A percentile compares a stretch with the other conserved stretches of the same genome.
phyloP scores from a whole-genome alignment of 176 grass and related monocot species.

The Ensete ventricosum region DNA sequence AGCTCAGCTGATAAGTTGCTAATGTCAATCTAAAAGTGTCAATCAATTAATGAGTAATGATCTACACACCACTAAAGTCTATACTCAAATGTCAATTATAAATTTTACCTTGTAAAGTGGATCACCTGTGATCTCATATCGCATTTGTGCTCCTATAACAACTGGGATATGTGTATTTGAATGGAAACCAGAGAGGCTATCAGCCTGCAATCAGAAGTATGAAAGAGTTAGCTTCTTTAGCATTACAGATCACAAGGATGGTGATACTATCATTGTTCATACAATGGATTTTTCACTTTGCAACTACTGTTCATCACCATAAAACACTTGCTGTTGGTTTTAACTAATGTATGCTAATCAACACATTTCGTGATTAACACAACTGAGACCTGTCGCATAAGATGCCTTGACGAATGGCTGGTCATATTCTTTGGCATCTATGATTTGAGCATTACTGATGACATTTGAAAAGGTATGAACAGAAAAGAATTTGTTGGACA shows the following conservation, averaged over 20 bases:
- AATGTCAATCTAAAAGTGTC: no score
- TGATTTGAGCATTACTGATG: no score
- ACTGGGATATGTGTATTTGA: slow-evolving; percentile 90
- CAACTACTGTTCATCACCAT: not conserved
- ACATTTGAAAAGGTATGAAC: no score
- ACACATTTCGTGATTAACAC: no score
- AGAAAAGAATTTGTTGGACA: no score
- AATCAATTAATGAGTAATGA: not conserved
- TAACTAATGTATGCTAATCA: no score
- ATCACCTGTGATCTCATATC: slow-evolving; percentile 85
- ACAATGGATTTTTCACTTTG: not conserved
- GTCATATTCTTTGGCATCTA: no score
- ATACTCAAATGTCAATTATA: not conserved
- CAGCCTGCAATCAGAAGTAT: slow-evolving; percentile 36
- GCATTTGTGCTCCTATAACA: slow-evolving; percentile 74
- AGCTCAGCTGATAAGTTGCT: no score
- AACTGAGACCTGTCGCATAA: no score
- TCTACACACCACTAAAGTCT: not conserved
- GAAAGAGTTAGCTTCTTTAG: not conserved
- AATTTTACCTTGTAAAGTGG: slow-evolving; percentile 87
- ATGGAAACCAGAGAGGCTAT: slow-evolving; percentile 78
- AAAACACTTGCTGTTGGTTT: not conserved
- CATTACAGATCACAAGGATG: not conserved
- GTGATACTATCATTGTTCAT: not conserved
- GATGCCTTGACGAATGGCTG: no score